These are phyloP conservation scores for Botrytis fragariae DNA, from an alignment of 2,329 filamentous ascomycete genomes.

Conservation along the genomic window DNA sequence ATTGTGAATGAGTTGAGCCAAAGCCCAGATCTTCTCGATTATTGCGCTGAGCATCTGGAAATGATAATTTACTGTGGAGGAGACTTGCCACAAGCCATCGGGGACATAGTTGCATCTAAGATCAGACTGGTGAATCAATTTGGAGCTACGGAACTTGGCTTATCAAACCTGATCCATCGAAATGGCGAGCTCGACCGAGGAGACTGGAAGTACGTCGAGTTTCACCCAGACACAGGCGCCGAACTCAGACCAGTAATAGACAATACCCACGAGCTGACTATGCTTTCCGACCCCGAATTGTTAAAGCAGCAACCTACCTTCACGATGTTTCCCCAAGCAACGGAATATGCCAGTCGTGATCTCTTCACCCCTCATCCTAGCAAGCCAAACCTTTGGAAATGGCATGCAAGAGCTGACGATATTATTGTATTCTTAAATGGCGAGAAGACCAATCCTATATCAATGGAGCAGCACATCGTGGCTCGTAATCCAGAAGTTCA, in stretches of 20 bases:
- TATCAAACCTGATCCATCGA: not conserved
- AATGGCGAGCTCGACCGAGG: not conserved
- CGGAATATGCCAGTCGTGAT: not conserved
- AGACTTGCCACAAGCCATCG: conserved; percentile 9
- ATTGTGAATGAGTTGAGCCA: conserved; percentile 11
- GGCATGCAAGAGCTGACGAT: conserved; percentile 42
- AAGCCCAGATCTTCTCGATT: not conserved
- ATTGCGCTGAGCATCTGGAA: not conserved
- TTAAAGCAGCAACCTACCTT: not conserved
- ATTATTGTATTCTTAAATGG: conserved; percentile 45
- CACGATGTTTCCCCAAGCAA: not conserved
- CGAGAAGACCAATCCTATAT: conserved; percentile 45
- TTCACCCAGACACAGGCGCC: conserved; percentile 38
- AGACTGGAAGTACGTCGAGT: conserved; percentile 1
- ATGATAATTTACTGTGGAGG: conserved; percentile 15
- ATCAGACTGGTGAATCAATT: not conserved
- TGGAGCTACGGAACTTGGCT: conserved; percentile 5
- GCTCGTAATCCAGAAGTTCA: not conserved
- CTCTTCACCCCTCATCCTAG: conserved; percentile 37
- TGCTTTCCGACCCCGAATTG: not conserved
- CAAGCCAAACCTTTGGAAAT: conserved; percentile 39
- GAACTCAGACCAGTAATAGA: conserved; percentile 5
- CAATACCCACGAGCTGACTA: not conserved
- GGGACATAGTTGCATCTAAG: conserved; percentile 12
- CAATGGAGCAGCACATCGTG: conserved; percentile 12